Evolutionary conservation across 495 filamentous ascomycete genomes (phyloP), one percentile per base, ranked within the genome.

Genomic region (Podospora appendiculata): DNA sequence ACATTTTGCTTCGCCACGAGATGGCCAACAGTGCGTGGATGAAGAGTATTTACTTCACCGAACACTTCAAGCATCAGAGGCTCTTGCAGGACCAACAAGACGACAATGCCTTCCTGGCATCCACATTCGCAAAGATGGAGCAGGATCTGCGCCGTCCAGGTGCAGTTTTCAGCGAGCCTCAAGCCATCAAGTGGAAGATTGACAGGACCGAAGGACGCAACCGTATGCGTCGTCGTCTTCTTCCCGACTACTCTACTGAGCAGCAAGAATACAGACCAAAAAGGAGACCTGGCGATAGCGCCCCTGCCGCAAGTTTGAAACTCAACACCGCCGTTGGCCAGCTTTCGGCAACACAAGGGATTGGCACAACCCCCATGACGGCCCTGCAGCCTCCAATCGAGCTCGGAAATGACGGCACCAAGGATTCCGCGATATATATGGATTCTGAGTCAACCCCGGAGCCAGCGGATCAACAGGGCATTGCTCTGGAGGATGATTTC

Each of bases 171-270:
- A 82, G 86, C 44, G 79, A 86, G 44, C 70, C 75, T 0, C 74
- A 76, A 14, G 65, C 79, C 12, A 75, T 73, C 4, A 95, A 87
- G 64, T 97, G 89, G 89, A 88, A 86, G 61, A 80, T 98, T 8
- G 93, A 98, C 63, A 82, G 93, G 60, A 97, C 91, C 0, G 93
- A 98, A 72, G 94, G 92, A 38, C 81, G 91, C 13, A 95, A 96
- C 64, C 87, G 94, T 36, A 96, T 96, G 90, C 81, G 94, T 40
- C 73, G 94, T 47, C 82, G 93, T 6, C 80, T 95, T 45, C 77
- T 94, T 18, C 88, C 88, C 6, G 88, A 94, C 60, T 79, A 79
- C 42, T 78, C 80, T 13, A 71, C 73, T 10, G 81, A 84, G 40
- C 75, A 82, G 53, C 79, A 86, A 45, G 82, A 89, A 45, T 94